Conservation (phyloP, 108 stramenopile genomes). For the Conticribra weissflogii region DNA sequence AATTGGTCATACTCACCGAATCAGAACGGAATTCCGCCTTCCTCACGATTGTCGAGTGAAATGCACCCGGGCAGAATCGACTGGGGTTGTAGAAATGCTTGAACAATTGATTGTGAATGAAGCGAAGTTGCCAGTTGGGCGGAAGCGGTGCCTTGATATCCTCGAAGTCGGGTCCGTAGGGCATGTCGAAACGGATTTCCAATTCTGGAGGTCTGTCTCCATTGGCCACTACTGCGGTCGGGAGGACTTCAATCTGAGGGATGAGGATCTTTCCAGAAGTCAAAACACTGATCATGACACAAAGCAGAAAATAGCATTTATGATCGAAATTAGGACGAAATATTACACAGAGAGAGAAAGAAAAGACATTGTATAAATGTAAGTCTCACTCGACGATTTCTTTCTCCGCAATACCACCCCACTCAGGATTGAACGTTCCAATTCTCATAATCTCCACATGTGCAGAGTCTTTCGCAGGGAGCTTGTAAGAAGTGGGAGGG, state of each 20-base stretch:
- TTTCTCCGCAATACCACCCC: conserved; percentile 76
- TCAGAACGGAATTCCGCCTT: conserved; percentile 86
- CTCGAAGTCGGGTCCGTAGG: conserved; percentile 53
- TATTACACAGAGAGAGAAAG: neutral
- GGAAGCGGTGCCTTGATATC: conserved; percentile 54
- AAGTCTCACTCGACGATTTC: conserved; percentile 70
- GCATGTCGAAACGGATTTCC: conserved; percentile 90
- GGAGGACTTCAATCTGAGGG: conserved; percentile 86
- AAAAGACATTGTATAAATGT: neutral
- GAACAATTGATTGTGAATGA: conserved; percentile 89
- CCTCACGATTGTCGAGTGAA: conserved; percentile 86
- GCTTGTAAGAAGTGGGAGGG: conserved; percentile 77
- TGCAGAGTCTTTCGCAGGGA: conserved; percentile 80
- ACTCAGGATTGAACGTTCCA: conserved; percentile 80
- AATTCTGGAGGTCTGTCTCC: conserved; percentile 79
- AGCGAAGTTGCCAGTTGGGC: conserved; percentile 87
- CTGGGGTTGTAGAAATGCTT: conserved; percentile 72
- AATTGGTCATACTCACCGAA: conserved; percentile 33
- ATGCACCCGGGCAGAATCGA: conserved; percentile 85
- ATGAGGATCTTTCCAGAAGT: conserved; percentile 74
- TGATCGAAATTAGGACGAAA: neutral
- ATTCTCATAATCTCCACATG: conserved; percentile 91
- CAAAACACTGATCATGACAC: conserved; percentile 45
- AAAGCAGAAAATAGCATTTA: neutral
- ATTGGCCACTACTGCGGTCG: conserved; percentile 86